A percentile compares a stretch with the other conserved stretches of the same genome.
Conservation (phyloP, 2,329 filamentous ascomycete species). For the Cyphellophora attinorum region DNA sequence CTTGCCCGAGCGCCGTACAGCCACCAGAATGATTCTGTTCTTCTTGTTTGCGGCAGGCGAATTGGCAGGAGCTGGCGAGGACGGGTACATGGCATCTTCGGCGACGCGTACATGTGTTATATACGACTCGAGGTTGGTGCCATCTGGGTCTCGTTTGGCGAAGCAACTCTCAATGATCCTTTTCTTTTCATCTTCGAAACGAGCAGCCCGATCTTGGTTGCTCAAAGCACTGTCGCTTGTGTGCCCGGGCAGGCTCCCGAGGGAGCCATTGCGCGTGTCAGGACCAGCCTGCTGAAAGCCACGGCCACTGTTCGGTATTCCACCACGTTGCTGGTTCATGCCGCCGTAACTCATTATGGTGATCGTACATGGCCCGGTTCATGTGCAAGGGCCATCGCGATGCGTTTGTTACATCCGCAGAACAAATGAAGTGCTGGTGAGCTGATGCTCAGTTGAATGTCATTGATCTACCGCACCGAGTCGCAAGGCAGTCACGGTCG, state of each 20-base stretch:
- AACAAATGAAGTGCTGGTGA: too few relatives aligned
- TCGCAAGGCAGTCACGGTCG: too few relatives aligned
- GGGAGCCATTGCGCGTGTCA: conserved; percentile 5
- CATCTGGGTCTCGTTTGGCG: conserved; percentile 76
- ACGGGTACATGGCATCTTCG: conserved; percentile 77
- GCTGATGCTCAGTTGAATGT: too few relatives aligned
- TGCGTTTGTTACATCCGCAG: too few relatives aligned
- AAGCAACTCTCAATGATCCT: conserved; percentile 95
- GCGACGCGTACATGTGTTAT: conserved; percentile 92
- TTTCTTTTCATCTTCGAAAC: conserved; percentile 93
- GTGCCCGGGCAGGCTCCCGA: conserved; percentile 4
- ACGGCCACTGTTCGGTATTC: background rate
- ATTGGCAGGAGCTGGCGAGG: conserved; percentile 71
- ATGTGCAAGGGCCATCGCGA: too few relatives aligned
- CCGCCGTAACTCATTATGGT: conserved; percentile 1
- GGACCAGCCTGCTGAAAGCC: background rate
- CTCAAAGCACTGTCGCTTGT: conserved; percentile 5
- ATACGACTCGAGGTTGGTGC: conserved; percentile 81
- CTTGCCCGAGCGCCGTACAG: conserved; percentile 81
- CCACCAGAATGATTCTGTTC: conserved; percentile 80
- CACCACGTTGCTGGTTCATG: background rate
- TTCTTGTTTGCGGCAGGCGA: conserved; percentile 71
- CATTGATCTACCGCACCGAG: too few relatives aligned
- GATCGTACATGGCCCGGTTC: background rate
- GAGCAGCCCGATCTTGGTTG: conserved; percentile 53